Evolutionary conservation across 148 eudicot genomes (phyloP).

Genomic region (Camellia granthamiana): DNA sequence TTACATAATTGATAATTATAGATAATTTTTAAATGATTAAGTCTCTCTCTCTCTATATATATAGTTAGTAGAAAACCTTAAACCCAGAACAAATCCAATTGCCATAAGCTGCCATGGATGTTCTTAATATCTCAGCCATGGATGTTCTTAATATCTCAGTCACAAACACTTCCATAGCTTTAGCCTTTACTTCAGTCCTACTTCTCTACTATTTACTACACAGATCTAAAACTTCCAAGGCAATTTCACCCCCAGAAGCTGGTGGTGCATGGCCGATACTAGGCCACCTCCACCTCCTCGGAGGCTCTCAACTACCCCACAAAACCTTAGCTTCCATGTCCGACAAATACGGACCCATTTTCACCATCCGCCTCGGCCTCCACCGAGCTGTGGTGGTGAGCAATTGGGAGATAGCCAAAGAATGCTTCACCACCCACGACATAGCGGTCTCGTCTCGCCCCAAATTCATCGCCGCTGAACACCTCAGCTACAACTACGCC

Average conservation of each 20-base stretch:
- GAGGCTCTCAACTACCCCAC: not conserved
- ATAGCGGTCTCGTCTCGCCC: not conserved
- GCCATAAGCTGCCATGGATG: too few species aligned
- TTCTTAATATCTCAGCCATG: too few species aligned
- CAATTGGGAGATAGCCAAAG: constrained; percentile 9
- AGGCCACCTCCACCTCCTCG: not conserved
- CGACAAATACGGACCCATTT: constrained; percentile 7
- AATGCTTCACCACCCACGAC: constrained; percentile 12
- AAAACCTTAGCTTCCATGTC: not conserved
- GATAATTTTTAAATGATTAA: too few species aligned
- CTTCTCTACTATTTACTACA: too few species aligned
- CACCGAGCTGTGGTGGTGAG: constrained; percentile 6
- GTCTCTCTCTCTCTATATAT: too few species aligned
- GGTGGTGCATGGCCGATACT: not conserved
- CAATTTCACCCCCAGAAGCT: not conserved
- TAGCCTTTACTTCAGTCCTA: too few species aligned
- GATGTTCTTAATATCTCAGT: too few species aligned
- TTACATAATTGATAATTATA: too few species aligned
- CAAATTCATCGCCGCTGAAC: not conserved
- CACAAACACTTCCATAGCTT: too few species aligned
- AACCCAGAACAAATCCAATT: too few species aligned
- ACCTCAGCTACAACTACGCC: not conserved
- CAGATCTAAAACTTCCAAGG: too few species aligned
- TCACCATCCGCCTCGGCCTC: constrained; percentile 4
- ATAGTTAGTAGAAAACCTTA: too few species aligned